phyloP scores from a whole-genome alignment of 768 basidiomycete genomes.

The Mycena rebaudengoi region DNA sequence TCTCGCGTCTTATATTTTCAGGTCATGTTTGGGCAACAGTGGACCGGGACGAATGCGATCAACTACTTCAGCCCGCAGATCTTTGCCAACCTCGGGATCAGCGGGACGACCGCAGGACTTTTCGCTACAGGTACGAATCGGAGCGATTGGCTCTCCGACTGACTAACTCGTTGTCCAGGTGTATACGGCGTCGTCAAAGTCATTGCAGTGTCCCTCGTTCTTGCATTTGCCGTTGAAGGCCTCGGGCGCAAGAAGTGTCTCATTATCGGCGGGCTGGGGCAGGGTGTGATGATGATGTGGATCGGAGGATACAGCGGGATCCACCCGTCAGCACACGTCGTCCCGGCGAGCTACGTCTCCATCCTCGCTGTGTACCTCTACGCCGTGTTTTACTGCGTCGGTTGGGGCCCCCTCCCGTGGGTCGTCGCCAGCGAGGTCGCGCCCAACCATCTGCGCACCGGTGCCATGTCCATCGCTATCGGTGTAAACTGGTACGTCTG shows the following conservation, averaged over 20 bases:
- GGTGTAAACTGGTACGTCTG: conserved; percentile 46
- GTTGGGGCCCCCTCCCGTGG: conserved; percentile 52
- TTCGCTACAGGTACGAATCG: conserved; percentile 57
- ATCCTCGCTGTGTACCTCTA: conserved; percentile 57
- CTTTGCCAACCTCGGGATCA: conserved; percentile 57
- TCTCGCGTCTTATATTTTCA: too few relatives aligned
- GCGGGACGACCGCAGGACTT: conserved; percentile 49
- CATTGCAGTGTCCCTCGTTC: conserved; percentile 47
- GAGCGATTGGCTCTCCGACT: neutral
- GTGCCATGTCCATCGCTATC: conserved; percentile 45
- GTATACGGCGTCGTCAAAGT: conserved; percentile 50
- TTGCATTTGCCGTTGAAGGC: conserved; percentile 57
- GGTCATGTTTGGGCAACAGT: conserved; percentile 58
- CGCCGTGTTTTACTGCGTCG: conserved; percentile 55
- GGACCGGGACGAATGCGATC: conserved; percentile 64
- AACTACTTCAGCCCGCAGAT: conserved; percentile 64
- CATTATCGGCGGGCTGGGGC: conserved; percentile 58
- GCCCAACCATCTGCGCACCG: conserved; percentile 53
- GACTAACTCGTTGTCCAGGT: conserved; percentile 24
- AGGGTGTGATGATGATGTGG: conserved; percentile 58
- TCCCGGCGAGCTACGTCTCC: conserved; percentile 51
- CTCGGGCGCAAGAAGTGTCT: conserved; percentile 59
- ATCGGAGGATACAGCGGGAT: conserved; percentile 51
- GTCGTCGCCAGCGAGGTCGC: conserved; percentile 53
- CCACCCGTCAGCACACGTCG: conserved; percentile 39